These are phyloP conservation scores for Aspergillus nanangensis DNA, from an alignment of 495 filamentous ascomycete species.

Conservation along the genomic window DNA sequence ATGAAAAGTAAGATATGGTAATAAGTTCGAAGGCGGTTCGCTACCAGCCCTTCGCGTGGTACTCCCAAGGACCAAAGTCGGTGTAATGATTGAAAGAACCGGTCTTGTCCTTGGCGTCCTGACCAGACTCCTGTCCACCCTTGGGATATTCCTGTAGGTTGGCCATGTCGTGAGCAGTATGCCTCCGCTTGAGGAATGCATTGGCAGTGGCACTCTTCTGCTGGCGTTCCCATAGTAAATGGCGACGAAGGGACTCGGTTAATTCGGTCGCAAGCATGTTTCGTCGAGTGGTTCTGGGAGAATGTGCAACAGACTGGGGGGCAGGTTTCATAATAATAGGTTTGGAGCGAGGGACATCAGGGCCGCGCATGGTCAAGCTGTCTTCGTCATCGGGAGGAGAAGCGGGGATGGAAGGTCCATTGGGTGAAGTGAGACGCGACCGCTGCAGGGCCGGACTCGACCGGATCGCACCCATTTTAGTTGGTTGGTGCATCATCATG, in stretches of 20 bases:
- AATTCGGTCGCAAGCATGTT: slow-evolving; percentile 97
- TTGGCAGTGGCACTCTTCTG: slow-evolving; percentile 86
- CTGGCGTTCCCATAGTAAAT: slow-evolving; percentile 82
- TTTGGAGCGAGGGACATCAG: slow-evolving; percentile 72
- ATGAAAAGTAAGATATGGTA: slow-evolving; percentile 1
- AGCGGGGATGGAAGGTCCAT: slow-evolving; percentile 64
- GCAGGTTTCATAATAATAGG: slow-evolving; percentile 71
- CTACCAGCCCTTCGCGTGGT: slow-evolving; percentile 69
- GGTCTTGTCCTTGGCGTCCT: slow-evolving; percentile 38
- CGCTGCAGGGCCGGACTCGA: slow-evolving; percentile 82
- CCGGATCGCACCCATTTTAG: slow-evolving; percentile 51
- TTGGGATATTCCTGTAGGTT: slow-evolving; percentile 68
- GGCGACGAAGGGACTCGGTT: slow-evolving; percentile 71
- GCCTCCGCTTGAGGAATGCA: slow-evolving; percentile 83
- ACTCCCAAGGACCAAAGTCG: slow-evolving; percentile 61
- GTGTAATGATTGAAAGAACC: slow-evolving; percentile 64
- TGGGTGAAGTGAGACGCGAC: slow-evolving; percentile 67
- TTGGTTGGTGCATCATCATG: slow-evolving; percentile 74
- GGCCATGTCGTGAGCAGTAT: slow-evolving; percentile 85
- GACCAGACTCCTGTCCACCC: slow-evolving; percentile 19
- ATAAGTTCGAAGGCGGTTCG: neutral
- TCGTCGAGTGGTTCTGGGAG: slow-evolving; percentile 85
- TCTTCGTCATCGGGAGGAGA: slow-evolving; percentile 71
- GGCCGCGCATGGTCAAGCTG: slow-evolving; percentile 66
- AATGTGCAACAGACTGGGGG: slow-evolving; percentile 64